Evolutionary conservation across 495 filamentous ascomycete species (phyloP), one percentile per base, ranked within the genome.

Genomic region (Penicillium cosmopolitanum): DNA sequence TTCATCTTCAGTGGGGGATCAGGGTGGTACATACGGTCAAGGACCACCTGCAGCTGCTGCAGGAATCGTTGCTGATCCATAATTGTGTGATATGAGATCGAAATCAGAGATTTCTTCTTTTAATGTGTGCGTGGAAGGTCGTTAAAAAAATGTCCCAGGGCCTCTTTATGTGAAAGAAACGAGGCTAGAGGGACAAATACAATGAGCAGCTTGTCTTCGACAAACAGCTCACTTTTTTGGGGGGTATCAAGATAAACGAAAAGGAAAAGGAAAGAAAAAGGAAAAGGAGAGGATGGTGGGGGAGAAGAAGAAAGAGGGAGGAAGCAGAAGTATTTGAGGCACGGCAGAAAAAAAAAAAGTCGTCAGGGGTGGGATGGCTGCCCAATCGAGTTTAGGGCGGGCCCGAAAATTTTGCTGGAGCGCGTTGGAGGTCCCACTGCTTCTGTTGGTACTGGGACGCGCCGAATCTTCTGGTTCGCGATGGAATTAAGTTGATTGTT

Each of bases 21-120:
- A 44, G 8, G 15, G 16, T 36, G 31, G 48, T 40, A 85, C 88
- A 75, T 77, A 92, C 89, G 89, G 60, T 89, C 84, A 65, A 91
- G 83, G 64, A 89, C 83, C 72, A 87, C 85, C 78, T 89, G 81
- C 64, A 93, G 82, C 78, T 91, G 83, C 79, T 88, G 82, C 60
- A 89, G 77, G 64, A 93, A 86, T 72, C 82, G 80, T 74, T 88
- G 84, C 66, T 90, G 83, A 75, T 92, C 88, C 89, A 93, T 93
- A 68, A 62, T 71, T 59, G 38, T 51, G 59, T 47, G 33, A 64
- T 50, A 31, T 31, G 28, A 31, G 28, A 31, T 31, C 28, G 28
- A 31, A 31, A 31, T 31, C 28, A 31, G 28, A 31, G 28, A 31
- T 51, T 44, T 56, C 46, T 54, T 61, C 48, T 54, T 35, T 23